These are phyloP conservation scores for Penstemon davidsonii DNA, from an alignment of 257 asterid genomes.

Conservation along the genomic window DNA sequence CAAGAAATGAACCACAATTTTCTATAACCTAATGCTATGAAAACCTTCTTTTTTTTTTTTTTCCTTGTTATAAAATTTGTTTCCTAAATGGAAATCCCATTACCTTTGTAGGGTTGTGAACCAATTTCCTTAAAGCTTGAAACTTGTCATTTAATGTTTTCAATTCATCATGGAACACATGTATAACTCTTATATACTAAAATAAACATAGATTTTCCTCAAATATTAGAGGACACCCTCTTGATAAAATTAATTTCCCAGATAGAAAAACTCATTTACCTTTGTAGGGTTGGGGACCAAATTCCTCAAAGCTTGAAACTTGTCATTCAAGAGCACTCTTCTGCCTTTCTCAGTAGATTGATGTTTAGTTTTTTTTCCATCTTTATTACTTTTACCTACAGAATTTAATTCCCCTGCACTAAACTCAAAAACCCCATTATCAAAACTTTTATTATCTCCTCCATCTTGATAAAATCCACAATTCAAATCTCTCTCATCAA, in stretches of 20 bases:
- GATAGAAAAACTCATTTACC: slow-evolving; percentile 38
- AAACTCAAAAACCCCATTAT: slow-evolving; percentile 72
- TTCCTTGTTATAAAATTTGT: too few species aligned
- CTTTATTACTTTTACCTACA: slow-evolving; percentile 44
- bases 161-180: not conserved
- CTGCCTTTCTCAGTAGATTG: slow-evolving; percentile 80
- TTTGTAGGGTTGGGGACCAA: slow-evolving; percentile 72
- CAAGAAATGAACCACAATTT: too few species aligned
- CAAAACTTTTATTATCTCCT: slow-evolving; percentile 43
- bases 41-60: too few species aligned
- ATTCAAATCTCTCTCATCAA: slow-evolving; percentile 49
- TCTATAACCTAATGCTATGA: too few species aligned
- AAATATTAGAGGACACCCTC: not conserved
- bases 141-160: too few species aligned
- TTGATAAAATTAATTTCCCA: not conserved
- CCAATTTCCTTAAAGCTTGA: too few species aligned
- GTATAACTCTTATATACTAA: not conserved
- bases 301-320: slow-evolving; percentile 55
- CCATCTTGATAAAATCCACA: slow-evolving; percentile 48
- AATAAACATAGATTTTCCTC: not conserved
- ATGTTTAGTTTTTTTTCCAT: slow-evolving; percentile 67
- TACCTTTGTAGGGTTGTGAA: too few species aligned
- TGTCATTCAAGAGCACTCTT: slow-evolving; percentile 68
- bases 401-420: slow-evolving; percentile 52
- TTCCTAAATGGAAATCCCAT: too few species aligned